Percentiles rank a stretch among this genome's conserved stretches.
These are phyloP conservation scores for Phlyctochytrium planicorne DNA, from an alignment of 192 early-diverging fungal species.

Conservation along the genomic window DNA sequence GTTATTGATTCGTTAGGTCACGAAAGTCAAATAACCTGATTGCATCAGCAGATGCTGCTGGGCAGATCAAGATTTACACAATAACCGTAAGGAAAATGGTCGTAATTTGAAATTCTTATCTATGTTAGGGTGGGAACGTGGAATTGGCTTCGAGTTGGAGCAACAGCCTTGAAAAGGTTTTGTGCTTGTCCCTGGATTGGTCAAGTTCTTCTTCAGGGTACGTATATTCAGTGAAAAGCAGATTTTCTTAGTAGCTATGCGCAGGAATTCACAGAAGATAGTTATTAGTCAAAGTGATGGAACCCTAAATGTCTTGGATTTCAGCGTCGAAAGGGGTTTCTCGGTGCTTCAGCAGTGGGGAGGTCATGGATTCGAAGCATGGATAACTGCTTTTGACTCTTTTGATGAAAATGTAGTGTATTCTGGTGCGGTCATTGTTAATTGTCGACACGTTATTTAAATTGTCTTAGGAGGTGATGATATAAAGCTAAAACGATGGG, in stretches of 20 bases:
- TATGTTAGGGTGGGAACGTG: neutral
- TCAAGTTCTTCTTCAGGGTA: constrained; percentile 72
- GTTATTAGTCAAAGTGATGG: constrained; percentile 82
- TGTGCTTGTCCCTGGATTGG: constrained; percentile 91
- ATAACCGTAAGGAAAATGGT: constrained; percentile 14
- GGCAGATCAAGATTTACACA: constrained; percentile 23
- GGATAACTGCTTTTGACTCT: constrained; percentile 90
- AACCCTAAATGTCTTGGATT: constrained; percentile 49
- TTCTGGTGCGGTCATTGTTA: constrained; percentile 42
- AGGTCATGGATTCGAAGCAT: constrained; percentile 89
- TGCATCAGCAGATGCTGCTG: constrained; percentile 32
- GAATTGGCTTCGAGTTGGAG: neutral
- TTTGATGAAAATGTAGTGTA: constrained; percentile 73
- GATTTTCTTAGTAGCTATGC: no score
- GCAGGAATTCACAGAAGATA: constrained; percentile 28
- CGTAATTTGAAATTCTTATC: neutral
- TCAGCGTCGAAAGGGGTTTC: constrained; percentile 35
- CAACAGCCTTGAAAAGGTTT: constrained; percentile 49
- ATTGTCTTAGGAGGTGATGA: constrained; percentile 75
- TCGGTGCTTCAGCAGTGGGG: constrained; percentile 56
- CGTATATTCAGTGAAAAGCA: no score
- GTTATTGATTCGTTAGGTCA: neutral
- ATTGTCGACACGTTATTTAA: constrained; percentile 6
- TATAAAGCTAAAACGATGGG: constrained; percentile 83
- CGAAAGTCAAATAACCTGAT: no score